These are phyloP conservation scores for Elsinoe ampelina DNA, from an alignment of 2,329 filamentous ascomycete species.

Conservation along the genomic window DNA sequence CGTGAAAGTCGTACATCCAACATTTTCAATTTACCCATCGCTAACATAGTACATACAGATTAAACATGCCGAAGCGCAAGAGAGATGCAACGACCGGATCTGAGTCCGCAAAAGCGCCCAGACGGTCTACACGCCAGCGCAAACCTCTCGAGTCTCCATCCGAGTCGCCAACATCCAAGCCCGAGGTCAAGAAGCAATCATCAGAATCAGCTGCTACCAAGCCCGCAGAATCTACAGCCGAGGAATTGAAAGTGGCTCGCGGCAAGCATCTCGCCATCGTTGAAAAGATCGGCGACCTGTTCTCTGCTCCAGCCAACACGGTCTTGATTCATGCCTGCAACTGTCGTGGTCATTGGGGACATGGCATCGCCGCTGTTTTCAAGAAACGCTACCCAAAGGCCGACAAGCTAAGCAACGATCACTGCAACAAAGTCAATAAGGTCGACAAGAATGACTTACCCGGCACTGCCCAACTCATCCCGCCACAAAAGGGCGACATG, in stretches of 20 bases:
- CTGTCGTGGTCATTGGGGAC: slow-evolving; percentile 47
- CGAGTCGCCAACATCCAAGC: background rate
- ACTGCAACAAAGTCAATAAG: slow-evolving; percentile 33
- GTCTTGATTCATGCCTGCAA: slow-evolving; percentile 54
- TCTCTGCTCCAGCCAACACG: slow-evolving; percentile 41
- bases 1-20: background rate
- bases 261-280: slow-evolving; percentile 1
- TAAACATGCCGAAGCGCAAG: background rate
- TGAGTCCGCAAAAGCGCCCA: background rate
- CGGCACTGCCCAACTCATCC: slow-evolving; percentile 46
- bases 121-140: background rate
- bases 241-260: background rate
- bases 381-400: slow-evolving; percentile 42
- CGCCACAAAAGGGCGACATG: slow-evolving; percentile 32
- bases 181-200: background rate
- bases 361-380: slow-evolving; percentile 48
- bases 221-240: background rate
- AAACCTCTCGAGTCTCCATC: background rate
- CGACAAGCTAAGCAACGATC: slow-evolving; percentile 36
- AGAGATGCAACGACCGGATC: background rate
- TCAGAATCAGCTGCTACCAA: background rate
- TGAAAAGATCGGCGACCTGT: slow-evolving; percentile 39
- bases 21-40: background rate
- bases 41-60: background rate
- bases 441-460: slow-evolving; percentile 24